Evolutionary conservation across 306 rosid species (phyloP).

Genomic region (Delonix regia): DNA sequence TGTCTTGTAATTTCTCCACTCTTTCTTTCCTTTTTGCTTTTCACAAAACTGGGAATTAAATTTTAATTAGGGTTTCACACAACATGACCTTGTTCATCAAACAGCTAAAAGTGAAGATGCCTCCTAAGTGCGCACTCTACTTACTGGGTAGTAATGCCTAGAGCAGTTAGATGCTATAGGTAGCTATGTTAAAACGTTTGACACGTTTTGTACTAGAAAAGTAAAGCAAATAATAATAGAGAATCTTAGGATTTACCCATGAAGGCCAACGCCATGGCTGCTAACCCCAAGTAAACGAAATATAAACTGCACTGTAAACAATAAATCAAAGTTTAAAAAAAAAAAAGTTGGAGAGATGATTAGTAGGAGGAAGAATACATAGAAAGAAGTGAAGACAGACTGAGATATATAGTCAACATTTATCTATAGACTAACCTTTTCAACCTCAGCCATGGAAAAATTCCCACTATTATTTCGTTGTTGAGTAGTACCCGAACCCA

Average conservation of each 20-base stretch:
- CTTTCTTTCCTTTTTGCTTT: neutral
- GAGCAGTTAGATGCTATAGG: neutral
- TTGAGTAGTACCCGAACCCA: slow-evolving; percentile 62
- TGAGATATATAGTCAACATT: slow-evolving; percentile 20
- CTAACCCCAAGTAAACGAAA: slow-evolving; percentile 96
- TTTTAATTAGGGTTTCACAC: slow-evolving; percentile 49
- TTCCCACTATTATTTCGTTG: slow-evolving; percentile 34
- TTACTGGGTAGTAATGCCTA: neutral
- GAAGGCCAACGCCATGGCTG: slow-evolving; percentile 82
- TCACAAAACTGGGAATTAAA: neutral
- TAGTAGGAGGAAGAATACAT: neutral
- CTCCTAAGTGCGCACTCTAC: neutral
- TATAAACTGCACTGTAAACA: slow-evolving; percentile 83
- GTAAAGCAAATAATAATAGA: slow-evolving; percentile 24
- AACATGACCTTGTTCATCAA: neutral
- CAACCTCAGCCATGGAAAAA: slow-evolving; percentile 69
- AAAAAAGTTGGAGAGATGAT: neutral
- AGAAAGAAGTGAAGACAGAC: slow-evolving; percentile 5
- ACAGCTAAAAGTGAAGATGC: slow-evolving; percentile 12
- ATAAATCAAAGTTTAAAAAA: slow-evolving; percentile 16
- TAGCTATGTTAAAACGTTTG: slow-evolving; percentile 5
- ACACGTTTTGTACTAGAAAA: slow-evolving; percentile 38
- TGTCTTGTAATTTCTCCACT: neutral
- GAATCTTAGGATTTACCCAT: slow-evolving; percentile 63
- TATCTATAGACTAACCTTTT: slow-evolving; percentile 54